Evolutionary conservation across 257 asterid species (phyloP).

Genomic region (Solanum piurae): DNA sequence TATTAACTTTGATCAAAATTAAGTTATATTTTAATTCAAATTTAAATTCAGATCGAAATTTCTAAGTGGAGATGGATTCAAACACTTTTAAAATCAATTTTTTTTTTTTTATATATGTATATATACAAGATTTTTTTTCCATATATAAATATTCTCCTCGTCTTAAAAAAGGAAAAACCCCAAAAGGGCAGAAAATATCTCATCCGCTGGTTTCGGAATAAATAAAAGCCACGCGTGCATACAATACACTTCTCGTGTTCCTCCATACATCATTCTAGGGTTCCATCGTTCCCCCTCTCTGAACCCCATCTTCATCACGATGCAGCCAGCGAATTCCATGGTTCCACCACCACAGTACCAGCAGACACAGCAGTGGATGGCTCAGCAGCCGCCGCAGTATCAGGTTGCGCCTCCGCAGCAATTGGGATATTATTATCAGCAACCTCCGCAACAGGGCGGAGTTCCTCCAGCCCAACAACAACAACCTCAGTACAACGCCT

Average conservation of each 20-base stretch:
- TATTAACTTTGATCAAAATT: not conserved
- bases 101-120: too few species aligned
- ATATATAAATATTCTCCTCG: not conserved
- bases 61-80: not conserved
- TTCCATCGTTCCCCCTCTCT: conserved; percentile 7
- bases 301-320: not conserved
- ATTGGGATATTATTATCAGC: conserved; percentile 19
- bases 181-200: not conserved
- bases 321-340: conserved; percentile 57
- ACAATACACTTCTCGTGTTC: not conserved
- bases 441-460: conserved; percentile 16
- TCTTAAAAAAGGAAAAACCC: not conserved
- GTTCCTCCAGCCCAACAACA: conserved; percentile 21
- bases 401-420: conserved; percentile 13
- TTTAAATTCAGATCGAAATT: not conserved
- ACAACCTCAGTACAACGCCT: conserved; percentile 29
- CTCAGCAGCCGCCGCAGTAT: conserved; percentile 25
- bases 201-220: not conserved
- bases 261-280: not conserved
- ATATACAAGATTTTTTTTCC: not conserved
- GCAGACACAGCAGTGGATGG: conserved; percentile 16
- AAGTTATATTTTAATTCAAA: not conserved
- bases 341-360: conserved; percentile 32
- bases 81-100: not conserved
- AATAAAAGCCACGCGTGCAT: not conserved